phyloP scores from a whole-genome alignment of 495 filamentous ascomycete species.

The Podospora anserina region DNA sequence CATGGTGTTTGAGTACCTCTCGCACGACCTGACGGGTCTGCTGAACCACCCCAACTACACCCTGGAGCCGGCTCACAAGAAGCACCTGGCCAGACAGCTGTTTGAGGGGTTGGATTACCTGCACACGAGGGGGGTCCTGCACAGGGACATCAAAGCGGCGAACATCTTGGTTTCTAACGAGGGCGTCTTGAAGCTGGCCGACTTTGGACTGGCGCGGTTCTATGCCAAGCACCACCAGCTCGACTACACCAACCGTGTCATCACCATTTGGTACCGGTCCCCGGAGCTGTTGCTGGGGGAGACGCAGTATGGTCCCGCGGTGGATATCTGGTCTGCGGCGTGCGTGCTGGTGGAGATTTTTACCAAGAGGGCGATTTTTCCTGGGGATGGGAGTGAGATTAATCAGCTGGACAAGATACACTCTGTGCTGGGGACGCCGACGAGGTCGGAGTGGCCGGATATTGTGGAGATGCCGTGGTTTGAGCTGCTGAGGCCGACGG shows the following conservation, averaged over 20 bases:
- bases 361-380: constrained; percentile 90
- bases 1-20: constrained; percentile 99
- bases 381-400: constrained; percentile 90
- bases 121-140: constrained; percentile 87
- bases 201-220: constrained; percentile 97
- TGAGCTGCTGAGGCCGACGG: constrained; percentile 75
- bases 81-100: constrained; percentile 88
- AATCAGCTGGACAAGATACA: constrained; percentile 96
- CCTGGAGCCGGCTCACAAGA: constrained; percentile 82
- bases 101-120: constrained; percentile 95
- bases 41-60: constrained; percentile 94
- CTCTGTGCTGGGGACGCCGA: constrained; percentile 87
- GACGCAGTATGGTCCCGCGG: constrained; percentile 88
- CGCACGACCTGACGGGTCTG: constrained; percentile 69
- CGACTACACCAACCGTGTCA: constrained; percentile 98
- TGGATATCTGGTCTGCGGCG: constrained; percentile 97
- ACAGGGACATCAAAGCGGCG: constrained; percentile 92
- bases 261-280: constrained; percentile 95
- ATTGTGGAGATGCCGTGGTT: constrained; percentile 95
- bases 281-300: constrained; percentile 93
- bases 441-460: constrained; percentile 76
- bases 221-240: constrained; percentile 87
- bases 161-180: constrained; percentile 91
- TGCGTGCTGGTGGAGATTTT: constrained; percentile 98
- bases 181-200: constrained; percentile 86